Evolutionary conservation across 2,329 filamentous ascomycete genomes (phyloP).

Genomic region (Rhinocladiella mackenziei): DNA sequence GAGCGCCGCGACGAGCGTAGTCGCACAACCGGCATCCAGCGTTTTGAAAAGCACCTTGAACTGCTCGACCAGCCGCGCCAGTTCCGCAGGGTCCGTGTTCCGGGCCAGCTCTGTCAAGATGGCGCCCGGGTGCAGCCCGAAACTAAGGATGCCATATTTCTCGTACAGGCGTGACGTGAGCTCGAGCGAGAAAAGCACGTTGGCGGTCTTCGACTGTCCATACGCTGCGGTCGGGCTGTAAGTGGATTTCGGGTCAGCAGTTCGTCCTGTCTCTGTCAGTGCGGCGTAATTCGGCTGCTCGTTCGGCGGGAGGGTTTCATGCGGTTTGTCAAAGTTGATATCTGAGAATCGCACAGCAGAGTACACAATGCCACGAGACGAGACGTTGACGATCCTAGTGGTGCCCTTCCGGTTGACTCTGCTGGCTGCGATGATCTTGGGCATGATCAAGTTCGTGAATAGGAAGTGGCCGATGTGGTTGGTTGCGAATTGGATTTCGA

Average conservation of each 20-base stretch:
- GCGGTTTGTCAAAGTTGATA: constrained; percentile 33
- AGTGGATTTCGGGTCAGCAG: constrained; percentile 4
- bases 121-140: constrained; percentile 41
- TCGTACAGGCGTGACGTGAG: constrained; percentile 31
- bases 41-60: background rate
- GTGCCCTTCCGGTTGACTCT: constrained; percentile 15
- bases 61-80: no score
- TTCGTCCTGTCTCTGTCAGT: background rate
- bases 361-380: constrained; percentile 13
- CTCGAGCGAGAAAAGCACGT: constrained; percentile 43
- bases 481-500: constrained; percentile 39
- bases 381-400: constrained; percentile 33
- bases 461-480: constrained; percentile 42
- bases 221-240: constrained; percentile 41
- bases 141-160: constrained; percentile 36
- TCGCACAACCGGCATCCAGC: constrained; percentile 3
- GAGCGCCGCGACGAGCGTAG: constrained; percentile 3
- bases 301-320: constrained; percentile 19
- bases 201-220: constrained; percentile 48
- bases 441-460: constrained; percentile 40
- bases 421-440: constrained; percentile 33
- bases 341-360: constrained; percentile 33
- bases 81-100: constrained; percentile 1
- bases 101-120: constrained; percentile 13
- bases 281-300: constrained; percentile 15